phyloP scores from a whole-genome alignment of 2,329 filamentous ascomycete genomes.

The Torrubiella hemipterigena region DNA sequence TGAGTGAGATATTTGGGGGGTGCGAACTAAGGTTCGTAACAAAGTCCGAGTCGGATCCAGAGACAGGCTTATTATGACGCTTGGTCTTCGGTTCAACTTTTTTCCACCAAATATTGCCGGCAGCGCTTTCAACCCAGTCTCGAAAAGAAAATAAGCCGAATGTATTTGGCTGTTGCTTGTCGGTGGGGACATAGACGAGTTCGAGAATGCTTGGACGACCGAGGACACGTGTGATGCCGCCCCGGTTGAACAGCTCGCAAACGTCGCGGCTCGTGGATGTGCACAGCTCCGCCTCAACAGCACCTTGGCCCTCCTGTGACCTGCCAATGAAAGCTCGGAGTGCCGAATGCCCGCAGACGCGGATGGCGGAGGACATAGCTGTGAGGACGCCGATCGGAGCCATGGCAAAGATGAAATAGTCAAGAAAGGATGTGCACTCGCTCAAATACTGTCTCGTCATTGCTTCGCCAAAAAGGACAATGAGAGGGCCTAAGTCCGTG shows the following conservation, averaged over 20 bases:
- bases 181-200: slow-evolving; percentile 12
- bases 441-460: slow-evolving; percentile 26
- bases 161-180: no score
- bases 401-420: slow-evolving; percentile 21
- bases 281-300: slow-evolving; percentile 24
- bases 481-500: slow-evolving; percentile 19
- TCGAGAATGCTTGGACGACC: slow-evolving; percentile 20
- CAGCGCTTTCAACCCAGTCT: no score
- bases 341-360: slow-evolving; percentile 16
- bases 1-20: no score
- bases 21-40: no score
- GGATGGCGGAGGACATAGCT: slow-evolving; percentile 17
- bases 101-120: no score
- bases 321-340: slow-evolving; percentile 26
- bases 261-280: slow-evolving; percentile 26
- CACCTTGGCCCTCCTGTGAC: slow-evolving; percentile 19
- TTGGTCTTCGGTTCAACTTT: no score
- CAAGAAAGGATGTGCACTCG: slow-evolving; percentile 15
- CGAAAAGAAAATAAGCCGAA: no score
- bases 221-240: slow-evolving; percentile 18
- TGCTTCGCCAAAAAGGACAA: slow-evolving; percentile 24
- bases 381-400: slow-evolving; percentile 27
- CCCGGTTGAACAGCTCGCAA: slow-evolving; percentile 24
- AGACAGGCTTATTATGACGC: no score
- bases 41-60: no score